These are phyloP conservation scores for Sutorius australiensis DNA, from an alignment of 768 basidiomycete species.

Conservation along the genomic window DNA sequence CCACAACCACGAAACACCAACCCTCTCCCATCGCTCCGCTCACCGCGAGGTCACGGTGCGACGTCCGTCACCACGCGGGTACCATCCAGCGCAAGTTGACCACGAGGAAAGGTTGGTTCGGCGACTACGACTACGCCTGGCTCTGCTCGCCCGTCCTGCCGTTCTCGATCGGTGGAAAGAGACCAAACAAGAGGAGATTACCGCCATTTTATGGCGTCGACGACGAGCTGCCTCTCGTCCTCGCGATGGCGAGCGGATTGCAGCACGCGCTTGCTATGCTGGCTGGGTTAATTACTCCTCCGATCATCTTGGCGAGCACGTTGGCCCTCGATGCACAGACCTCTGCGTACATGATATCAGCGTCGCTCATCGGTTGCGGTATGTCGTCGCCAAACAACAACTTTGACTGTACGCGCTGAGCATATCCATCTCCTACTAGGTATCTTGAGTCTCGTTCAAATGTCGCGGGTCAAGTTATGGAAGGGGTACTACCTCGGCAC, in stretches of 20 bases:
- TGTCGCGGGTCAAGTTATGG: conserved; percentile 64
- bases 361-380: conserved; percentile 78
- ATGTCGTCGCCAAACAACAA: conserved; percentile 18
- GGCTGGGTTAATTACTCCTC: conserved; percentile 77
- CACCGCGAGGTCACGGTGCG: not conserved
- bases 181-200: conserved; percentile 23
- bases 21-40: conserved; percentile 14
- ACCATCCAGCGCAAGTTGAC: conserved; percentile 37
- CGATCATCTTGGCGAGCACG: conserved; percentile 70
- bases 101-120: conserved; percentile 70
- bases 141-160: conserved; percentile 70
- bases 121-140: conserved; percentile 77
- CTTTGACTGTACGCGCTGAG: not conserved
- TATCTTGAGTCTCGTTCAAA: conserved; percentile 73
- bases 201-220: conserved; percentile 79
- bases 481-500: conserved; percentile 68
- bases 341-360: conserved; percentile 76
- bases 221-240: conserved; percentile 64
- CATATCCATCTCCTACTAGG: conserved; percentile 44
- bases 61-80: conserved; percentile 5
- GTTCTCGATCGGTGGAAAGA: conserved; percentile 38
- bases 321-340: conserved; percentile 55
- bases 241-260: conserved; percentile 70
- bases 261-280: conserved; percentile 82
- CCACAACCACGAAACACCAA: conserved; percentile 15